Evolutionary conservation across 2,329 filamentous ascomycete species (phyloP), one percentile per base, ranked within the genome.

Genomic region (Claviceps monticola): DNA sequence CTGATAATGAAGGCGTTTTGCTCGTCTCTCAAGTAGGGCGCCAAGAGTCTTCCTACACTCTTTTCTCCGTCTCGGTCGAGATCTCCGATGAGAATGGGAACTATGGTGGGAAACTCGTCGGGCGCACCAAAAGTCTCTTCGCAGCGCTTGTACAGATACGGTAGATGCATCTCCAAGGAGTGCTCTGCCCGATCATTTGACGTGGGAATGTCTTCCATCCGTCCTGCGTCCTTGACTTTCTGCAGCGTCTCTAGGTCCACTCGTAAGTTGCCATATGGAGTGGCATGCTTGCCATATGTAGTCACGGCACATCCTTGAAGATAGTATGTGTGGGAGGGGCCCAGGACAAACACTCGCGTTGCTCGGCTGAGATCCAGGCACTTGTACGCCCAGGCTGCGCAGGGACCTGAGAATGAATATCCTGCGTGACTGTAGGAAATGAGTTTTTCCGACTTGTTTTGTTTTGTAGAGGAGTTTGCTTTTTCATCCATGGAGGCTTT

Each of bases 371-470:
- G 76, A 65, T 97, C 89, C 48, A 95, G 82, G 6, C 80, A 79
- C 68, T 88, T 93, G 71, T 97, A 98, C 8, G 93, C 93, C 83
- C 88, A 97, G 44, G 90, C 93, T 44, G 93, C 93, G 58, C 88
- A 91, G 41, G 83, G 80, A 7, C 93, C 93, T 4, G 93, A 98
- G 73, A 91, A 97, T 2, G 79, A 73, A 70, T 95, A 98, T 55
- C 93, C 93, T 54, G 93, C 93, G 67, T 98, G 93, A 55, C 91
- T 96, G 59, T 13, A 26, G 26, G 34, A 26, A 4, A 16, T 49
- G 37, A 45, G 36, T 41, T 19, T 47, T 46, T 19, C 16, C 7
- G 16, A 9, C 5, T 16, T 19, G 8, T 44, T 8, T 45, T 34
- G 45, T n/a, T 23, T 39, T 17, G 39, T 21, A 13, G 16, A 34